Evolutionary conservation across 2,329 filamentous ascomycete genomes (phyloP).

Genomic region (Rhexocercosporidium sp.): DNA sequence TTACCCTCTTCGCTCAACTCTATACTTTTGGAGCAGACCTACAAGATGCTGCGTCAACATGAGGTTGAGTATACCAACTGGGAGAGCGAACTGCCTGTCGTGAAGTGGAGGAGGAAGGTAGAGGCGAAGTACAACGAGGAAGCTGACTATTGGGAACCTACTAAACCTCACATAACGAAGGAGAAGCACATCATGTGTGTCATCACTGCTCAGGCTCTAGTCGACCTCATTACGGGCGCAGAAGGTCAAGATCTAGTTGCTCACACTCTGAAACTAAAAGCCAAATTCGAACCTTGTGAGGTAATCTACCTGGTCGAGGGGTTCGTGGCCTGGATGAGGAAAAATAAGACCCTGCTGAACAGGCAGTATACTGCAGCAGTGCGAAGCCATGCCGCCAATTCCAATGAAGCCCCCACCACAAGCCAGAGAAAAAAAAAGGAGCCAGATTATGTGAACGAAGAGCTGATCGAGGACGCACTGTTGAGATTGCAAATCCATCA

Average conservation of each 20-base stretch:
- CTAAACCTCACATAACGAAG: constrained; percentile 46
- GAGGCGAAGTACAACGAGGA: constrained; percentile 53
- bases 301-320: constrained; percentile 77
- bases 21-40: constrained; percentile 51
- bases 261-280: constrained; percentile 62
- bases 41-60: constrained; percentile 56
- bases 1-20: constrained; percentile 62
- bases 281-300: constrained; percentile 56
- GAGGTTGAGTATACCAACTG: constrained; percentile 53
- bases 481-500: constrained; percentile 73
- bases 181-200: constrained; percentile 61
- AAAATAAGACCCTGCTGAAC: constrained; percentile 71
- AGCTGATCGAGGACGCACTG: constrained; percentile 72
- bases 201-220: constrained; percentile 68
- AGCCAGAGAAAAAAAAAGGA: constrained; percentile 46
- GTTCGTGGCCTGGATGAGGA: constrained; percentile 67
- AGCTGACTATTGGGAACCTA: constrained; percentile 55
- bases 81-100: constrained; percentile 52
- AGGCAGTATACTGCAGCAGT: constrained; percentile 71
- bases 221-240: constrained; percentile 57
- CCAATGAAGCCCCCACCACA: constrained; percentile 33
- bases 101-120: constrained; percentile 60
- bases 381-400: constrained; percentile 51
- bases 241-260: constrained; percentile 58
- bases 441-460: constrained; percentile 65